Evolutionary conservation across 2,329 filamentous ascomycete genomes (phyloP), one percentile per base, ranked within the genome.

Genomic region (Phoma sp.): DNA sequence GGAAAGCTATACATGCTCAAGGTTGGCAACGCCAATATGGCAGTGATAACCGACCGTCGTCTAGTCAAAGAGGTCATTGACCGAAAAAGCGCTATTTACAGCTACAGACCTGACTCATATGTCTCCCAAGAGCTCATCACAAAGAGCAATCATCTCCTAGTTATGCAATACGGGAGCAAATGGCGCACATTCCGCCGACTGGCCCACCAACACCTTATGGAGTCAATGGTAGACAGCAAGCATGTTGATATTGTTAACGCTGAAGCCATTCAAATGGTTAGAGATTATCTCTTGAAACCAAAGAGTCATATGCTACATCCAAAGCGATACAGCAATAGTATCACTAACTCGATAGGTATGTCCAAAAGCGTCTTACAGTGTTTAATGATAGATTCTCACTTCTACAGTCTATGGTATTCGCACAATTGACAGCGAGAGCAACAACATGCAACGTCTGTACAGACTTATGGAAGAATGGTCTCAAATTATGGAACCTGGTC

Each of bases 261-360:
- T 0, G 82, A 84, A 60, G 76, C 76, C 0, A 67, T 68, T 2
- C 80, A 83, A 62, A 76, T 83, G 71, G 52, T 82, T 4, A 61
- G 68, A 6, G 81, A 83, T 57, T 78, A 78, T 56, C 52, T 78
- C 7, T 36, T 70, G 0, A 50, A 66, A 0, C 79, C 80, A 0
- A 69, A 75, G 22, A 55, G 78, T 13, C 73, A 77, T 40, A 81
- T 82, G 78, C 51, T 71, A 24, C 79, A 82, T 58, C 75, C 80
- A 0, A 79, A 78, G 58, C 71, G 81, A 4, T 81, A 75, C 55
- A 80, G 74, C 43, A 83, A 83, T 57, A 80, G 78, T 42, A 50
- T 50, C 29, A 42, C 47, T 22, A 50, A 50, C 27, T 50, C 38
- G 11, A 36, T 50, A 8, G 32, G 30, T 36, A 45, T 14, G 42